phyloP scores from a whole-genome alignment of 1,139 yeast species.

The Candida neerlandica region DNA sequence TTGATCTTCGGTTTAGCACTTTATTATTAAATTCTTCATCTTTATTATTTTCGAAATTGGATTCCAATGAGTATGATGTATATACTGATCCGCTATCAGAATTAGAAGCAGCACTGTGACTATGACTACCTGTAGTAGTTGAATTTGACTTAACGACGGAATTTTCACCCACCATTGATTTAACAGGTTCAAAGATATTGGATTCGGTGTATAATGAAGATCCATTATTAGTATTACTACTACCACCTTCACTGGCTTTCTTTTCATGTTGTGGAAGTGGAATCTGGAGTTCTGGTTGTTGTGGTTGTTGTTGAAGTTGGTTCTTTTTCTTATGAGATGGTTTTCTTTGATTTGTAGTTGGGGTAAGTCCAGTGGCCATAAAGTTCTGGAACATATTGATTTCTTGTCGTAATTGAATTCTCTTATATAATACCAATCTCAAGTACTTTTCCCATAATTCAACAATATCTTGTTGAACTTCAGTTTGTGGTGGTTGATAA shows the following conservation, averaged over 20 bases:
- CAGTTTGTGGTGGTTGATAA: background rate
- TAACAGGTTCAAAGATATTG: background rate
- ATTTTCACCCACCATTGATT: slow-evolving; percentile 4
- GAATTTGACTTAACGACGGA: slow-evolving; percentile 1
- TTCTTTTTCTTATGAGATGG: background rate
- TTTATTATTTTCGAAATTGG: background rate
- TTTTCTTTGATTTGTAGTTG: background rate
- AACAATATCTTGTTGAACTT: slow-evolving; percentile 18
- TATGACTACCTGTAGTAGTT: background rate
- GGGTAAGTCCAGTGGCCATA: slow-evolving; percentile 20
- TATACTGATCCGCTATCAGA: background rate
- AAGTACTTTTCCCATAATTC: slow-evolving; percentile 45
- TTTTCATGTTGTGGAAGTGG: background rate
- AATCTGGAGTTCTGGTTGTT: background rate
- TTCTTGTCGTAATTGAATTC: slow-evolving; percentile 48
- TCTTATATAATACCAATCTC: slow-evolving; percentile 35
- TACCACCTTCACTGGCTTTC: background rate
- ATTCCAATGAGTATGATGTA: background rate
- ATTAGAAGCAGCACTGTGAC: background rate
- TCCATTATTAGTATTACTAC: background rate
- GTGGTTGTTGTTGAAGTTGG: background rate
- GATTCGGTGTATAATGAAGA: background rate
- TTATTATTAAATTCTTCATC: slow-evolving; percentile 16
- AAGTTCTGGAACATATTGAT: slow-evolving; percentile 39
- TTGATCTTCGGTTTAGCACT: slow-evolving; percentile 39